phyloP scores from a whole-genome alignment of 164 flowering plant genomes.

The Vitis riparia region DNA sequence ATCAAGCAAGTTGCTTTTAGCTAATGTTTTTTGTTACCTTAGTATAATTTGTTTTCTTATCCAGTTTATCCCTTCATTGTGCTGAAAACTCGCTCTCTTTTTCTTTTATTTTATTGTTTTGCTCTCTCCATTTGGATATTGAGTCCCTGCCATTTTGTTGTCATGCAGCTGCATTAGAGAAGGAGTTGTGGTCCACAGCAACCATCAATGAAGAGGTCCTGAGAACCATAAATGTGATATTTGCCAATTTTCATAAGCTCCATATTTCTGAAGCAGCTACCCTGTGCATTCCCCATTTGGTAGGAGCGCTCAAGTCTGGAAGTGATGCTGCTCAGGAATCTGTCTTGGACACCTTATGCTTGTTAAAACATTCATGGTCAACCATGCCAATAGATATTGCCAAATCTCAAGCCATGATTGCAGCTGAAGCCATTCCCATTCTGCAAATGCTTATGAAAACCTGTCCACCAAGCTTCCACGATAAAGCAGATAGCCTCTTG shows the following conservation, averaged over 20 bases:
- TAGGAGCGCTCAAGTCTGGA: slow-evolving; percentile 76
- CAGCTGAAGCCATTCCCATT: slow-evolving; percentile 87
- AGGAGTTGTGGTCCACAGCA: slow-evolving; percentile 70
- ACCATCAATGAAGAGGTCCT: slow-evolving; percentile 76
- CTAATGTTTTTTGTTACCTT: not conserved
- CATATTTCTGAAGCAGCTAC: slow-evolving; percentile 85
- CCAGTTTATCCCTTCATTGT: not conserved
- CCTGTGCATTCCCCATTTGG: slow-evolving; percentile 75
- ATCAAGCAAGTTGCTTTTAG: not conserved
- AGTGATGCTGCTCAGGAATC: slow-evolving; percentile 77
- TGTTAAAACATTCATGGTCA: slow-evolving; percentile 81
- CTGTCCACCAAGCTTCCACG: slow-evolving; percentile 88
- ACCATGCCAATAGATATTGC: slow-evolving; percentile 76
- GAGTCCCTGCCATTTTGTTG: not conserved
- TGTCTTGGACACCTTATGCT: slow-evolving; percentile 68
- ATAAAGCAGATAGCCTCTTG: slow-evolving; percentile 74
- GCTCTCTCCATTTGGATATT: not conserved
- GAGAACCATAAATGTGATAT: slow-evolving; percentile 70
- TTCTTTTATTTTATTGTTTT: not conserved
- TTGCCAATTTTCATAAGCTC: slow-evolving; percentile 78
- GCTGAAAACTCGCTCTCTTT: not conserved
- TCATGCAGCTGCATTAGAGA: slow-evolving; percentile 83
- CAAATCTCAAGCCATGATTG: slow-evolving; percentile 74
- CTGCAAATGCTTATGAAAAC: slow-evolving; percentile 78
- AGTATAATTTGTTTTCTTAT: not conserved